Conservation (phyloP, 202 grass and related monocot species). For the Panicum virgatum region DNA sequence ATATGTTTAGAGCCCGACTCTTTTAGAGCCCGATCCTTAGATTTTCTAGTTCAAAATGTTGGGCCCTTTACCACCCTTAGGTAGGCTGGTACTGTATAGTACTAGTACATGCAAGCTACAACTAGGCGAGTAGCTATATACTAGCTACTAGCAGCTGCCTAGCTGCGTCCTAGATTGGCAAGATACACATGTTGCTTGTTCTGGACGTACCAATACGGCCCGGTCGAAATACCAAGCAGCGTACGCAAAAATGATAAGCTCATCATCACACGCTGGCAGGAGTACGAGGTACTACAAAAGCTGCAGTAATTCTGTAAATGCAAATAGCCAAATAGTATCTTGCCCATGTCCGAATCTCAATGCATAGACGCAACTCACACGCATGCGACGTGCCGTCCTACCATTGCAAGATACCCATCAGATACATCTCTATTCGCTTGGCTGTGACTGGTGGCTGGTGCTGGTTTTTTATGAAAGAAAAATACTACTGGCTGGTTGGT, state of each 20-base stretch:
- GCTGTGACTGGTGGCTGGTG: neutral
- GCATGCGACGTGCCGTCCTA: neutral
- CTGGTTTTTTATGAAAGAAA: too few relatives aligned
- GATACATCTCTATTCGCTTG: too few relatives aligned
- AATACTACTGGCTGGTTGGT: too few relatives aligned
- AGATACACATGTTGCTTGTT: neutral
- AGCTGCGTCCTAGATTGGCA: conserved; percentile 8
- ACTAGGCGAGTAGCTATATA: neutral
- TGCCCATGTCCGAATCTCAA: neutral
- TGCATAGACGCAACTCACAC: neutral
- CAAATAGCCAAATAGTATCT: too few relatives aligned
- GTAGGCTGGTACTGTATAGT: too few relatives aligned
- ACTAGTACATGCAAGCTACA: too few relatives aligned
- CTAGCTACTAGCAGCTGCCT: too few relatives aligned
- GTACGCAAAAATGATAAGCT: neutral
- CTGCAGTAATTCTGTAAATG: neutral
- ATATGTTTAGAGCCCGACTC: too few relatives aligned
- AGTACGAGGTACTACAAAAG: neutral
- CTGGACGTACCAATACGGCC: neutral
- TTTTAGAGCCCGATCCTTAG: too few relatives aligned
- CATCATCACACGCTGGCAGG: neutral
- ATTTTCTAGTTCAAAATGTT: too few relatives aligned
- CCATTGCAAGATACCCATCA: neutral
- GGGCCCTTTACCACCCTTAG: too few relatives aligned
- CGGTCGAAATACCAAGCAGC: neutral